Evolutionary conservation across 306 rosid genomes (phyloP).

Genomic region (Fagus crenata): DNA sequence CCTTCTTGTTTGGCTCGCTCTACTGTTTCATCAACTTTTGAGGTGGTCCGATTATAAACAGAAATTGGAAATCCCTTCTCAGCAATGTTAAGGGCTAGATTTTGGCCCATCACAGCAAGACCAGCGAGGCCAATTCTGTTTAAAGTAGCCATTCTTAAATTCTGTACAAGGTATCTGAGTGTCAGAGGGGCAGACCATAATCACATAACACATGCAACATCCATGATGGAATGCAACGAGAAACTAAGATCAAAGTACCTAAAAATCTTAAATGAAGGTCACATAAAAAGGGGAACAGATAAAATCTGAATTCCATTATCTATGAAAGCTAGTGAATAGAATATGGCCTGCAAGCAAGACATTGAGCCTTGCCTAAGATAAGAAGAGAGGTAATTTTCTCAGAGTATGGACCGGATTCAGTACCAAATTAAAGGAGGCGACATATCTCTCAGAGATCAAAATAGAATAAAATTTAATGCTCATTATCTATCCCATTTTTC

Average conservation of each 20-base stretch:
- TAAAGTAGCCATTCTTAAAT: conserved; percentile 20
- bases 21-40: conserved; percentile 43
- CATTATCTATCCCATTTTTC: too few species aligned
- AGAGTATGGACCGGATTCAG: background rate
- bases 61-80: conserved; percentile 43
- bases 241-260: background rate
- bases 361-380: background rate
- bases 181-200: background rate
- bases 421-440: background rate
- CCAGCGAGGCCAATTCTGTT: conserved; percentile 48
- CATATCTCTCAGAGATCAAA: background rate
- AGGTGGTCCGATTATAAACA: conserved; percentile 39
- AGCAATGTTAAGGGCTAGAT: conserved; percentile 44
- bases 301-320: background rate
- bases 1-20: conserved; percentile 39
- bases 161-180: background rate
- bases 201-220: background rate
- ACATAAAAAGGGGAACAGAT: background rate
- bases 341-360: background rate
- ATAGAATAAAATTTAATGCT: background rate
- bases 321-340: background rate
- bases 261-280: background rate
- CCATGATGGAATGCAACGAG: conserved; percentile 1
- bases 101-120: conserved; percentile 45
- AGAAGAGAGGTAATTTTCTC: background rate